Base-by-base conservation (phyloP, 805 yeast genomes). In the Kazachstania viticola region DNA sequence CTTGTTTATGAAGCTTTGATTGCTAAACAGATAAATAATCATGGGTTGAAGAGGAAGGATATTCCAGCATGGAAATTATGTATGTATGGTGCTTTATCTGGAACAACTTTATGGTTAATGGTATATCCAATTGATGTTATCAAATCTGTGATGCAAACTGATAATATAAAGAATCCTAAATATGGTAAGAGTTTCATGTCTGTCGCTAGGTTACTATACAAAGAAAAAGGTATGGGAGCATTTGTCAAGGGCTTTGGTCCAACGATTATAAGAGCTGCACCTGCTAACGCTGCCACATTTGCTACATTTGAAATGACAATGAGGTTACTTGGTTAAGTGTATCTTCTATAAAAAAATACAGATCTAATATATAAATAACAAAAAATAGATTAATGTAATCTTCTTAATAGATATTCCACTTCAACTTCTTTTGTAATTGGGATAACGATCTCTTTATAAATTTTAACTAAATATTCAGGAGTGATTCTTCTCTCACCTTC, bases 221-320 rank as follows among this genome's bases (percentile, higher is more conserved):
- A 54, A 30, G 64, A 66, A 9, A 61, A 65, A 34, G 96, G 97
- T 17, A 40, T 75, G 24, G 64, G 65, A 37, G 94, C 94, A 0
- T 80, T 88, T 50, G 79, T 82, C 62, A 79, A 77, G 58, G 98
- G 98, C 1, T 87, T 91, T 51, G 61, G 76, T 13, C 96, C 98
- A 29, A 87, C 97, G 0, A 74, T 91, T 38, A 62, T 91, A 42
- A 79, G 98, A 62, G 97, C 98, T 32, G 95, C 95, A 2, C 98
- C 98, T 2, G 98, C 94, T 9, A 91, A 91, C 52, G 98, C 95
- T 24, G 94, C 93, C 21, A 91, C 98, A 0, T 91, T 91, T 62
- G 81, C 84, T 29, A 87, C 94, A 3, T 91, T 91, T 53, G 98
- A 91, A 58, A 57, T 81, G 32, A 81, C 94, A 4, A 80, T 87